phyloP scores from a whole-genome alignment of 257 asterid species.

The Rauvolfia tetraphylla region DNA sequence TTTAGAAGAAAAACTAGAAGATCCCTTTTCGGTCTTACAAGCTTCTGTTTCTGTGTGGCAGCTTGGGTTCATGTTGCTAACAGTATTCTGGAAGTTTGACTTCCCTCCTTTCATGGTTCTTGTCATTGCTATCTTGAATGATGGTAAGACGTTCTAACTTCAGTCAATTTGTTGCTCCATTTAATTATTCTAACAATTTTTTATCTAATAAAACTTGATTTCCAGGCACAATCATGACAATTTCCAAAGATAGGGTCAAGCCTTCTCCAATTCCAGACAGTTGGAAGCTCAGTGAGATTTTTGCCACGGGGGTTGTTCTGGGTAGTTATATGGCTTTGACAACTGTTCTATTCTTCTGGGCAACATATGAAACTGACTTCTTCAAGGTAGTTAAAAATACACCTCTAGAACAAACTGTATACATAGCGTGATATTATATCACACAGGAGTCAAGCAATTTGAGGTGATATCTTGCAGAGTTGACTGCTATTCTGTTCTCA shows the following conservation, averaged over 20 bases:
- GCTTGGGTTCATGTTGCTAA: constrained; percentile 39
- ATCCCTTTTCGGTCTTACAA: not conserved
- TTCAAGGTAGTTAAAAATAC: constrained; percentile 31
- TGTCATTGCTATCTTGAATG: constrained; percentile 36
- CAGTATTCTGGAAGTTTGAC: constrained; percentile 32
- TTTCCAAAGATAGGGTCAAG: constrained; percentile 40
- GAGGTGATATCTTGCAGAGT: not conserved
- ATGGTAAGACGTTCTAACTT: constrained; percentile 19
- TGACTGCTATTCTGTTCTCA: not conserved
- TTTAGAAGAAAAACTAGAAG: not conserved
- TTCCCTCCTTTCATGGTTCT: constrained; percentile 46
- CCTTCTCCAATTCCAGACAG: constrained; percentile 46
- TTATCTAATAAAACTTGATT: not conserved
- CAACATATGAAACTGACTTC: constrained; percentile 44
- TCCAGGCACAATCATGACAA: constrained; percentile 41
- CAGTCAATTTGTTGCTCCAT: too few relatives aligned
- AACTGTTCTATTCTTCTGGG: constrained; percentile 50
- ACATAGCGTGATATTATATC: not conserved
- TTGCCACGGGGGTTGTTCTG: constrained; percentile 35
- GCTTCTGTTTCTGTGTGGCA: constrained; percentile 16
- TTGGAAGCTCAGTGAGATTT: constrained; percentile 44
- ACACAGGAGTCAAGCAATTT: not conserved
- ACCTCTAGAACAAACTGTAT: not conserved
- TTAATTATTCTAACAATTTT: not conserved
- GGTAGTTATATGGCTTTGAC: constrained; percentile 38